These are phyloP conservation scores for Suillus subaureus DNA, from an alignment of 768 basidiomycete species.

Conservation along the genomic window DNA sequence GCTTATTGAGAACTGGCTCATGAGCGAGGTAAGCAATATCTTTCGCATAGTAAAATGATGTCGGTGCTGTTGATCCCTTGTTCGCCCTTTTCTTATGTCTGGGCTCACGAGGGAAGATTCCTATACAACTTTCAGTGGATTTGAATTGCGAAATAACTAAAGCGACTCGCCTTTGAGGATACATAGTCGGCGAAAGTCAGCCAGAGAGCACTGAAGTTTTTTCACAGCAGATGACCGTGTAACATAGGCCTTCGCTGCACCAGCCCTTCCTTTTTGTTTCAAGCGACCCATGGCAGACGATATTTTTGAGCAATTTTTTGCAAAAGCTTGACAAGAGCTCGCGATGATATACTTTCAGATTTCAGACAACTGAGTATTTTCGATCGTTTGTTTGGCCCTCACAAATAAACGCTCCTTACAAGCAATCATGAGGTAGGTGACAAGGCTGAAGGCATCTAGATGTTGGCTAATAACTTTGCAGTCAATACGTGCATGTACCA, in stretches of 20 bases:
- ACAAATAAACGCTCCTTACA: slow-evolving; percentile 30
- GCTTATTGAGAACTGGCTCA: slow-evolving; percentile 90
- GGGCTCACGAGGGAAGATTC: slow-evolving; percentile 97
- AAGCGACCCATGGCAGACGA: slow-evolving; percentile 66
- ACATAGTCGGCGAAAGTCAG: slow-evolving; percentile 95
- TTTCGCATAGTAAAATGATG: slow-evolving; percentile 97
- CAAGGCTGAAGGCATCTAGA: slow-evolving; percentile 4
- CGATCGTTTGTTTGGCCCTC: slow-evolving; percentile 29
- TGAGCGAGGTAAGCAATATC: slow-evolving; percentile 97
- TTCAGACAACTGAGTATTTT: slow-evolving; percentile 2
- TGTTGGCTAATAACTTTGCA: slow-evolving; percentile 33
- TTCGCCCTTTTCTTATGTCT: slow-evolving; percentile 90
- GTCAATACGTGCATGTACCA: slow-evolving; percentile 96
- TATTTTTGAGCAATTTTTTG: background rate
- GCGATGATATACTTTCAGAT: background rate
- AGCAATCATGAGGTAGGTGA: slow-evolving; percentile 36
- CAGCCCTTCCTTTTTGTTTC: slow-evolving; percentile 84
- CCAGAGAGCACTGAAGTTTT: slow-evolving; percentile 94
- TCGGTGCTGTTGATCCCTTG: slow-evolving; percentile 95
- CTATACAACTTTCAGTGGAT: slow-evolving; percentile 42
- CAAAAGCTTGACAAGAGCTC: background rate
- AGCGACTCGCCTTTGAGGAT: slow-evolving; percentile 87
- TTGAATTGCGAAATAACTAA: slow-evolving; percentile 8
- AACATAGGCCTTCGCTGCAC: slow-evolving; percentile 88
- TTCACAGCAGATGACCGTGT: slow-evolving; percentile 91